phyloP scores from a whole-genome alignment of 2,329 filamentous ascomycete species.

The Whalleya microplaca region DNA sequence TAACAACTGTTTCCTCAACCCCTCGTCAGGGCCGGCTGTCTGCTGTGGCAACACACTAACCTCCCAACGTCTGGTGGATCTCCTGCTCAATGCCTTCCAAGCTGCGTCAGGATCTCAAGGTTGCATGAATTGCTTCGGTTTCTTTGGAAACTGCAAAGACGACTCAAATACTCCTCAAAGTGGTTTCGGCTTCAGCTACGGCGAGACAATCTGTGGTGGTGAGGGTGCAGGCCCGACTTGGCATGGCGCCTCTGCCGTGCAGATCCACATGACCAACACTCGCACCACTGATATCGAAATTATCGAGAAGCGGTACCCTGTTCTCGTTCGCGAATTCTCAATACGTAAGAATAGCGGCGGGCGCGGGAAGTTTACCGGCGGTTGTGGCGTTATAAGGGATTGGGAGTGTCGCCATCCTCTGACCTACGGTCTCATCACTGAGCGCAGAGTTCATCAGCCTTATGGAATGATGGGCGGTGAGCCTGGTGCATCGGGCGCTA shows the following conservation, averaged over 20 bases:
- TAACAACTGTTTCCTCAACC: slow-evolving; percentile 69
- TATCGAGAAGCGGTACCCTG: slow-evolving; percentile 74
- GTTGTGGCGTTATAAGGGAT: slow-evolving; percentile 71
- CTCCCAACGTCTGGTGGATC: slow-evolving; percentile 74
- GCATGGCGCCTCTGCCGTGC: slow-evolving; percentile 71
- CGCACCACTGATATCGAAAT: slow-evolving; percentile 76
- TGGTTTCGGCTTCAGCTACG: slow-evolving; percentile 83
- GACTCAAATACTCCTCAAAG: too few species aligned
- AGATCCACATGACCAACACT: slow-evolving; percentile 80
- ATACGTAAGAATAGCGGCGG: slow-evolving; percentile 64
- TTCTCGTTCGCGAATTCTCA: slow-evolving; percentile 69
- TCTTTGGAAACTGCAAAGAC: slow-evolving; percentile 72
- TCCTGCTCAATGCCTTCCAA: slow-evolving; percentile 74
- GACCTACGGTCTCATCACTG: slow-evolving; percentile 73
- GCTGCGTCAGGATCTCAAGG: slow-evolving; percentile 76
- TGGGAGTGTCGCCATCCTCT: slow-evolving; percentile 75
- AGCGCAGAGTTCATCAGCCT: slow-evolving; percentile 71
- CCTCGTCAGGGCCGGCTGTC: slow-evolving; percentile 72
- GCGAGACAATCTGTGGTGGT: slow-evolving; percentile 78
- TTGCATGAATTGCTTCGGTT: too few species aligned
- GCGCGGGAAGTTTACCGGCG: slow-evolving; percentile 63
- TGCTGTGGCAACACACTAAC: slow-evolving; percentile 80
- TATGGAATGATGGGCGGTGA: slow-evolving; percentile 85
- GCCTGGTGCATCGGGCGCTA: too few species aligned
- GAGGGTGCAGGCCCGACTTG: slow-evolving; percentile 69